Percentiles rank a stretch among this genome's conserved stretches.
phyloP scores from a whole-genome alignment of 345 rosid genomes.

The Kandelia obovata region DNA sequence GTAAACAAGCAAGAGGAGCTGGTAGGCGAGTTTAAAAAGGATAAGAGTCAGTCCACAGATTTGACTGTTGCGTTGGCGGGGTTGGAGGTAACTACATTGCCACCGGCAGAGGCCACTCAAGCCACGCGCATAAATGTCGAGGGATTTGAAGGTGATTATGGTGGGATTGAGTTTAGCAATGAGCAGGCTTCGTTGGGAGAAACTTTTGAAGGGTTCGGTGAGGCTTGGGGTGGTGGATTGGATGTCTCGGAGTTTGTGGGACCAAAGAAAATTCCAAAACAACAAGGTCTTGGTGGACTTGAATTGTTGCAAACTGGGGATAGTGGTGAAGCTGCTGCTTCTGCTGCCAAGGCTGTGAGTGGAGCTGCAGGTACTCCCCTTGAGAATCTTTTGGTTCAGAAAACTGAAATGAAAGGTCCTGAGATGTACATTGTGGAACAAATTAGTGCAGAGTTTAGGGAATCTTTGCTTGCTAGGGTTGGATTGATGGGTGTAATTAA shows the following conservation, averaged over 20 bases:
- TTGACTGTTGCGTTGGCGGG: slow-evolving; percentile 82
- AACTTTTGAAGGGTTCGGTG: slow-evolving; percentile 80
- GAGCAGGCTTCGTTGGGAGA: slow-evolving; percentile 92
- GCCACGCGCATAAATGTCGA: slow-evolving; percentile 87
- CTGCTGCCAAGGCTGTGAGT: slow-evolving; percentile 37
- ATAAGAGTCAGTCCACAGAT: slow-evolving; percentile 66
- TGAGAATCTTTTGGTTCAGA: slow-evolving; percentile 70
- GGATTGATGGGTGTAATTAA: slow-evolving; percentile 92
- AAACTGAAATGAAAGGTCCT: slow-evolving; percentile 89
- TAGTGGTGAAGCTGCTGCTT: slow-evolving; percentile 32
- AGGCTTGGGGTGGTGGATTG: slow-evolving; percentile 98
- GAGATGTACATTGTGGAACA: slow-evolving; percentile 88
- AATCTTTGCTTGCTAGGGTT: slow-evolving; percentile 84
- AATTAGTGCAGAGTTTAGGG: slow-evolving; percentile 91
- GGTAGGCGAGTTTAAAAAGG: slow-evolving; percentile 86
- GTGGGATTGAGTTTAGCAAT: slow-evolving; percentile 86
- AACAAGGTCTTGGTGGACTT: slow-evolving; percentile 92
- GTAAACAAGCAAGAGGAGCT: slow-evolving; percentile 71
- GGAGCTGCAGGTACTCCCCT: slow-evolving; percentile 51
- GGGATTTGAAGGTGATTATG: slow-evolving; percentile 96
- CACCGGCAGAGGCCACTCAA: slow-evolving; percentile 96
- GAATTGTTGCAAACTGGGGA: slow-evolving; percentile 85
- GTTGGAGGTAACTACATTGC: slow-evolving; percentile 83
- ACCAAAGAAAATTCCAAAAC: slow-evolving; percentile 59
- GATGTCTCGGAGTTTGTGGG: slow-evolving; percentile 95